A percentile compares a stretch with the other conserved stretches of the same genome.
Evolutionary conservation across 208 protist genomes (phyloP).

Genomic region (Acanthamoeba culbertsoni): DNA sequence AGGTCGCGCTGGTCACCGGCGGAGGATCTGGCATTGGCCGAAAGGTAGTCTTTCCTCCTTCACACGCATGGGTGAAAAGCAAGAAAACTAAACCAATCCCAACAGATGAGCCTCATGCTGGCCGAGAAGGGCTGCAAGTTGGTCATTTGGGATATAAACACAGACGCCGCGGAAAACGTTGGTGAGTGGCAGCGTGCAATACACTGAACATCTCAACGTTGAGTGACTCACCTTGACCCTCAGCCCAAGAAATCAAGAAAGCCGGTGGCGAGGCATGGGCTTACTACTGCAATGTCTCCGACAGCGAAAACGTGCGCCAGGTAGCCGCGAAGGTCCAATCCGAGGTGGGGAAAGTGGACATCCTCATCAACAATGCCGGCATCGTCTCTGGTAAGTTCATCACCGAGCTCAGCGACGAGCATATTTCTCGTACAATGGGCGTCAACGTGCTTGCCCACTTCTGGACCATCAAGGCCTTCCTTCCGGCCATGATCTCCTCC

Average conservation of each 20-base stretch:
- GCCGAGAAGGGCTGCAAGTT: constrained; percentile 34
- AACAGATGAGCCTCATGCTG: not conserved
- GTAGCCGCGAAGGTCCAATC: not conserved
- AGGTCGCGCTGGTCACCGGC: constrained; percentile 25
- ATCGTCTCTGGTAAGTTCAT: constrained; percentile 46
- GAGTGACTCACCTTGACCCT: not conserved
- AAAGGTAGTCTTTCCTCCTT: not conserved
- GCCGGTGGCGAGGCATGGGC: not conserved
- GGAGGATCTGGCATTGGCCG: constrained; percentile 3
- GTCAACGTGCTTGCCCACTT: constrained; percentile 53
- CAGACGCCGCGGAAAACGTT: not conserved
- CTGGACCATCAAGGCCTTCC: constrained; percentile 56
- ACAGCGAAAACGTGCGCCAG: not conserved
- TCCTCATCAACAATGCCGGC: constrained; percentile 58
- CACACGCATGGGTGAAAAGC: not conserved
- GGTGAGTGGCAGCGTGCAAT: not conserved
- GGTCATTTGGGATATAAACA: constrained; percentile 34
- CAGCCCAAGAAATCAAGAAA: constrained; percentile 16
- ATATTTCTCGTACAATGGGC: constrained; percentile 44
- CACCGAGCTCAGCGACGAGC: constrained; percentile 51
- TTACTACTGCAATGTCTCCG: constrained; percentile 14
- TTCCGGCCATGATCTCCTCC: constrained; percentile 22
- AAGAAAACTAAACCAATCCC: not conserved
- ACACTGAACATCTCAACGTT: not conserved
- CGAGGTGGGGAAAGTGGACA: constrained; percentile 11